These are phyloP conservation scores for Mortierella sp. DNA, from an alignment of 371 early-diverging fungal genomes.

Conservation along the genomic window DNA sequence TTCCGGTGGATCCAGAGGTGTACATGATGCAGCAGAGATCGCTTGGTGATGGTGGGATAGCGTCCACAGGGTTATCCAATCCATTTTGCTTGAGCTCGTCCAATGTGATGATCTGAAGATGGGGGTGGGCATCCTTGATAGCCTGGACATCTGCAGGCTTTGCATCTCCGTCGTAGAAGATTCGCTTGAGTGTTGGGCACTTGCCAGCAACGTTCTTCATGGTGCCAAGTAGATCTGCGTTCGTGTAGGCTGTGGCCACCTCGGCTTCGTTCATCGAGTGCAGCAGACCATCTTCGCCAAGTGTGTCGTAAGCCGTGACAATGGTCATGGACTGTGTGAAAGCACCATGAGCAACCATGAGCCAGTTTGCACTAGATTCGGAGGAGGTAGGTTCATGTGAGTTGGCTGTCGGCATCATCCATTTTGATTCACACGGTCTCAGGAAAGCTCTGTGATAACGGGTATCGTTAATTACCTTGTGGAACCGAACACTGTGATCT, in stretches of 20 bases:
- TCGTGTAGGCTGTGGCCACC: constrained; percentile 81
- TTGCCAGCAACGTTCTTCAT: constrained; percentile 65
- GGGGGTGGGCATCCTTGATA: constrained; percentile 41
- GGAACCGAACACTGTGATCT: constrained; percentile 75
- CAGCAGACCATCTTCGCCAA: constrained; percentile 87
- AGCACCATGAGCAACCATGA: constrained; percentile 70
- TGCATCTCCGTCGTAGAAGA: constrained; percentile 83
- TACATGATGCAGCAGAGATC: constrained; percentile 94
- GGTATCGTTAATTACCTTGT: constrained; percentile 67
- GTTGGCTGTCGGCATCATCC: too few species aligned
- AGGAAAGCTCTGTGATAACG: neutral
- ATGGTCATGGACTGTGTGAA: constrained; percentile 78
- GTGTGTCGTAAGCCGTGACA: constrained; percentile 88
- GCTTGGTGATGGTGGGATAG: constrained; percentile 70
- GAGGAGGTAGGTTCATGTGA: too few species aligned
- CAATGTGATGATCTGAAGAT: constrained; percentile 57
- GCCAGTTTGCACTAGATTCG: constrained; percentile 70
- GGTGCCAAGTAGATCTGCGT: constrained; percentile 78
- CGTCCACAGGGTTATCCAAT: constrained; percentile 64
- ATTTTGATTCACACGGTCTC: too few species aligned
- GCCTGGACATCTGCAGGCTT: constrained; percentile 56
- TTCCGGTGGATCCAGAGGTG: constrained; percentile 94
- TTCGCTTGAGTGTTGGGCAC: constrained; percentile 69
- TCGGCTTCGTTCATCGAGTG: constrained; percentile 88
- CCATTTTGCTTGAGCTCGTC: constrained; percentile 74